A percentile compares a stretch with the other conserved stretches of the same genome.
Evolutionary conservation across 2,329 filamentous ascomycete species (phyloP).

Genomic region (Exophiala mesophila): DNA sequence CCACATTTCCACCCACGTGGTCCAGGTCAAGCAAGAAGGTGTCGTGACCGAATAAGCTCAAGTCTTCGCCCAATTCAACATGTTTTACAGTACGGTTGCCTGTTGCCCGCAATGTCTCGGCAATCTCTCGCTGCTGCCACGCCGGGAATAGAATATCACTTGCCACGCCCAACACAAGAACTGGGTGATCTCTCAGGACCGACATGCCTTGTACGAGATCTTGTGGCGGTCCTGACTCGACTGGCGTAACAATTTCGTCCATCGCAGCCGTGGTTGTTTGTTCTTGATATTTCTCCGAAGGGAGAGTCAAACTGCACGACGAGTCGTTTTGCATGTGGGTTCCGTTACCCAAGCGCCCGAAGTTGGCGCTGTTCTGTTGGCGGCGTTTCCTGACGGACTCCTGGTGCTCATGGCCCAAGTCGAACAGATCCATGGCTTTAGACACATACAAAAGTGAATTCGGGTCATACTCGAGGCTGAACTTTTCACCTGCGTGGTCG

Average conservation of each 20-base stretch:
- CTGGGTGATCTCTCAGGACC: conserved; percentile 68
- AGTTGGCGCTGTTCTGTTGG: conserved; percentile 53
- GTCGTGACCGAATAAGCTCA: conserved; percentile 93
- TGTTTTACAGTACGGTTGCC: conserved; percentile 82
- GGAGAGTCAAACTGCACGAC: conserved; percentile 74
- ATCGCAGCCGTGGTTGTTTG: conserved; percentile 47
- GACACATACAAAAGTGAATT: conserved; percentile 95
- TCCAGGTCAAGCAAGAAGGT: conserved; percentile 91
- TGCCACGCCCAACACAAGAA: conserved; percentile 86
- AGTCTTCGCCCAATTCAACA: conserved; percentile 86
- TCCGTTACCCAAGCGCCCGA: conserved; percentile 41
- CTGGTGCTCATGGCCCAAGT: conserved; percentile 72
- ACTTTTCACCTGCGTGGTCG: conserved; percentile 97
- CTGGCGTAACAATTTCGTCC: conserved; percentile 30
- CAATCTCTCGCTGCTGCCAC: conserved; percentile 95
- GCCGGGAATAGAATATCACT: conserved; percentile 96
- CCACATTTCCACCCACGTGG: conserved; percentile 80
- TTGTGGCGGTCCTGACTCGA: conserved; percentile 58
- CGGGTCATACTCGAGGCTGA: conserved; percentile 91
- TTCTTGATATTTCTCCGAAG: conserved; percentile 80
- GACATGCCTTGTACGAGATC: conserved; percentile 75
- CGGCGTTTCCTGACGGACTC: conserved; percentile 58
- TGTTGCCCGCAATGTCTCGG: conserved; percentile 68
- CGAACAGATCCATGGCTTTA: conserved; percentile 98
- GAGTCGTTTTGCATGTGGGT: conserved; percentile 34